phyloP scores from a whole-genome alignment of 345 rosid genomes.

The Boechera divaricarpa region DNA sequence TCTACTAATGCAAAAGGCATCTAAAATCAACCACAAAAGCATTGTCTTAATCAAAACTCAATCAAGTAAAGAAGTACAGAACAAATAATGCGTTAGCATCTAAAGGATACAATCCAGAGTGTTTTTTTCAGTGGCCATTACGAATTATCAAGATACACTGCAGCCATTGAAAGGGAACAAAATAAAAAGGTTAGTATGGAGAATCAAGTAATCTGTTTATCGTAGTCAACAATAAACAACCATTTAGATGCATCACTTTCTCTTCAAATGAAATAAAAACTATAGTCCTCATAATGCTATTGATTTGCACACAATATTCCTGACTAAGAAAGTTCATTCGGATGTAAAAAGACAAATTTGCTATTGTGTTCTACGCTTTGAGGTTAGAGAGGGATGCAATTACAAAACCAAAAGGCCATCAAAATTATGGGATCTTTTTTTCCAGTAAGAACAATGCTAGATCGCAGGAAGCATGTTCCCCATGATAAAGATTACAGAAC shows the following conservation, averaged over 20 bases:
- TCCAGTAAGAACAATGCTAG: not conserved
- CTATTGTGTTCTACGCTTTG: not conserved
- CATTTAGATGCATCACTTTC: not conserved
- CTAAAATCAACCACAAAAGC: not conserved
- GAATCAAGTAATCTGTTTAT: not conserved
- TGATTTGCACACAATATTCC: not conserved
- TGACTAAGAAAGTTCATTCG: not conserved
- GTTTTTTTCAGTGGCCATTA: conserved; percentile 31
- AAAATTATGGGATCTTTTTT: not conserved
- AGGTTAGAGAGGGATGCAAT: not conserved
- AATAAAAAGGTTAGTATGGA: conserved; percentile 7
- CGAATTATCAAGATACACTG: conserved; percentile 29
- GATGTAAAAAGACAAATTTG: not conserved
- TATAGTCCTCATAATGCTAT: not conserved
- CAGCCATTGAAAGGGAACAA: conserved; percentile 15
- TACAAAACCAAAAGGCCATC: conserved; percentile 1
- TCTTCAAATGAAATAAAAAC: not conserved
- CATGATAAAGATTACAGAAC: not conserved
- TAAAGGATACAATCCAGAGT: conserved; percentile 39
- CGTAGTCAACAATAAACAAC: conserved; percentile 19
- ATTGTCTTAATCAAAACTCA: not conserved
- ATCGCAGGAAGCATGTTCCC: not conserved
- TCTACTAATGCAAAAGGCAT: not conserved
- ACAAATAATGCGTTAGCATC: not conserved
- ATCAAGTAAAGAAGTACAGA: not conserved